These are phyloP conservation scores for Triticum urartu DNA, from an alignment of 176 grass and related monocot species.

Conservation along the genomic window DNA sequence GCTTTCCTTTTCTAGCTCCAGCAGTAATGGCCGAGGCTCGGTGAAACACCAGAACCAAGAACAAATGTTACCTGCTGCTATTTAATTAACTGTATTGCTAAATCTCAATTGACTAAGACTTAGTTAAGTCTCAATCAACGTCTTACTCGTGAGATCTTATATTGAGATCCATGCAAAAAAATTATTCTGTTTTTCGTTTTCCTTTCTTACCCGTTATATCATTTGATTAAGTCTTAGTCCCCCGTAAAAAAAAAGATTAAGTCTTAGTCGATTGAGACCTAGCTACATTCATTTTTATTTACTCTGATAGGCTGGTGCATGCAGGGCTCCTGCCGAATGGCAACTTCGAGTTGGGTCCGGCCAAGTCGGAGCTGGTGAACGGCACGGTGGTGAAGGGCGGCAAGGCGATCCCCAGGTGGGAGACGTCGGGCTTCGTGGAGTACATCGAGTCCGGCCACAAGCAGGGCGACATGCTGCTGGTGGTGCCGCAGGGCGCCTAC, in stretches of 20 bases:
- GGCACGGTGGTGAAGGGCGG: constrained; percentile 64
- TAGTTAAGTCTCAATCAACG: too few species aligned
- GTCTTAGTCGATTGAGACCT: too few species aligned
- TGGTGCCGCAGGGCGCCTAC: constrained; percentile 81
- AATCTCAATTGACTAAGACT: too few species aligned
- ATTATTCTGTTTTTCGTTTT: too few species aligned
- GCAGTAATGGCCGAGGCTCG: neutral
- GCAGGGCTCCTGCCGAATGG: constrained; percentile 84
- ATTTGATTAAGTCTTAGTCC: too few species aligned
- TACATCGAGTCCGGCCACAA: constrained; percentile 94
- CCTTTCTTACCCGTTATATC: too few species aligned
- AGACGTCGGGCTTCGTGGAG: constrained; percentile 78
- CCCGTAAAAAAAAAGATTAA: too few species aligned
- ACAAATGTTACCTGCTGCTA: neutral
- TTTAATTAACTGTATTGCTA: neutral
- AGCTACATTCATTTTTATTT: too few species aligned
- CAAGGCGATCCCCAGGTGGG: constrained; percentile 59
- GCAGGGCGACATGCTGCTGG: constrained; percentile 93
- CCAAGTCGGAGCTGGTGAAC: constrained; percentile 52
- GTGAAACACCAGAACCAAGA: neutral
- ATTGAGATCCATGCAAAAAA: too few species aligned
- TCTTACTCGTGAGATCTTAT: too few species aligned
- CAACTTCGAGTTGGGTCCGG: constrained; percentile 75
- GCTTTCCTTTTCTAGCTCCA: neutral
- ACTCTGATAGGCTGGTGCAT: neutral